Evolutionary conservation across 2,329 filamentous ascomycete species (phyloP).

Genomic region (Eurotiales sp.): DNA sequence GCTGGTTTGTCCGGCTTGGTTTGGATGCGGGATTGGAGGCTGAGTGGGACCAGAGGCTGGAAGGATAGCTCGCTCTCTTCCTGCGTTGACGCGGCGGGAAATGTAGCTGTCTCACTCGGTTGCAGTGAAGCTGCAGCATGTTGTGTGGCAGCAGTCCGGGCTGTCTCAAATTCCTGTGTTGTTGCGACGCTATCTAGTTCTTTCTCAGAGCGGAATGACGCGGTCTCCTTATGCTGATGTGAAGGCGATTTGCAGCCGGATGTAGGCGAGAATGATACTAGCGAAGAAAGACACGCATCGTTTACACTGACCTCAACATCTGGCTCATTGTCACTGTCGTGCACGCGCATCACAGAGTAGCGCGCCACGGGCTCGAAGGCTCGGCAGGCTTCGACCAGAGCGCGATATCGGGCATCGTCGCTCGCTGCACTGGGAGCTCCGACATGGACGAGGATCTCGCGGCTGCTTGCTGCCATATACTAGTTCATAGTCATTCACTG

Average conservation of each 20-base stretch:
- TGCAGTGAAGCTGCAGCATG: not conserved
- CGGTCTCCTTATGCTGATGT: not conserved
- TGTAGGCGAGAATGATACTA: not conserved
- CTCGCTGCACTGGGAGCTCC: constrained; percentile 33
- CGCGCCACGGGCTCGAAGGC: constrained; percentile 30
- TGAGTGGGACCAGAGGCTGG: constrained; percentile 5
- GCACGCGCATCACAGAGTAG: constrained; percentile 12
- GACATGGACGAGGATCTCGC: constrained; percentile 42
- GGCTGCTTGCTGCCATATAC: constrained; percentile 14
- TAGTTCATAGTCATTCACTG: too few species aligned
- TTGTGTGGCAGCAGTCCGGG: not conserved
- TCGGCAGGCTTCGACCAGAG: constrained; percentile 35
- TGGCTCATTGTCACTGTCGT: not conserved
- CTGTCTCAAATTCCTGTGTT: not conserved
- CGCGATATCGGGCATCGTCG: constrained; percentile 38
- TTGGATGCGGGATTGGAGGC: not conserved
- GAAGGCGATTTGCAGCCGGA: not conserved
- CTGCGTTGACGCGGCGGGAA: not conserved
- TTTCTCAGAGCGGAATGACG: constrained; percentile 14
- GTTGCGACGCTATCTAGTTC: constrained; percentile 8
- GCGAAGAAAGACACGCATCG: not conserved
- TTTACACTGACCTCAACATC: constrained; percentile 3
- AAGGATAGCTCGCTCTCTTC: constrained; percentile 12
- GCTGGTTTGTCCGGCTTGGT: not conserved
- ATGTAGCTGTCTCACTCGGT: not conserved